Base-by-base conservation (phyloP, 106 monocot genomes). In the Acorus calamus region DNA sequence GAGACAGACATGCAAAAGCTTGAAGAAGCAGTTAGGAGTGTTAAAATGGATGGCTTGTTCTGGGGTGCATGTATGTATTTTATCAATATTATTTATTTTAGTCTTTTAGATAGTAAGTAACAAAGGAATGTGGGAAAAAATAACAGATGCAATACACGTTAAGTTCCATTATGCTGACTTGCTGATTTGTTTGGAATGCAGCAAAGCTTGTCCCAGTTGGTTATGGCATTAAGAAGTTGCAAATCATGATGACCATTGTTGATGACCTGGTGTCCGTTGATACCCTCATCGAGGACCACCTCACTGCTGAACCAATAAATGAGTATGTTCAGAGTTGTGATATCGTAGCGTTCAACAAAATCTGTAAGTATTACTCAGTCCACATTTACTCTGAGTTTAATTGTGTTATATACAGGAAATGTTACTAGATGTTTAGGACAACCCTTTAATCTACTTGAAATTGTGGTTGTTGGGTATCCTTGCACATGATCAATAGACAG, bases 311-410 rank as follows among this genome's bases (percentile, higher is more conserved):
- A 70, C 94, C 94, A 51, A 74, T 69, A 51, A 96, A 81, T 56
- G 90, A 96, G 76, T 77, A 80, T 56, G 78, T 96, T 53, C 94
- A 96, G 78, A 96, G 94, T 72, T 96, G 94, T 66, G 94, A 96
- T 59, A 90, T 96, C 63, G 90, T 83, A 0, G 94, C 94, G 2
- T 94, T 94, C 64, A 94, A 94, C 81, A 94, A 94, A 60, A 94
- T 94, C 52, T 94, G 90, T 80, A 49, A 82, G 77, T 82, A 51
- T 28, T 1, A 0, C 28, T 28, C 28, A 28, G 28, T 28, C 28
- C 28, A 28, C 28, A 28, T 28, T 28, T 28, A n/a, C n/a, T 28
- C 28, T 28, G 28, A 28, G 28, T 28, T 0, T 28, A 1, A 28
- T 28, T 28, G 28, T 28, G 28, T 28, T 28, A 28, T 28, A 28